Evolutionary conservation across 140 eudicot species (phyloP).

Genomic region (Anethum foeniculum): DNA sequence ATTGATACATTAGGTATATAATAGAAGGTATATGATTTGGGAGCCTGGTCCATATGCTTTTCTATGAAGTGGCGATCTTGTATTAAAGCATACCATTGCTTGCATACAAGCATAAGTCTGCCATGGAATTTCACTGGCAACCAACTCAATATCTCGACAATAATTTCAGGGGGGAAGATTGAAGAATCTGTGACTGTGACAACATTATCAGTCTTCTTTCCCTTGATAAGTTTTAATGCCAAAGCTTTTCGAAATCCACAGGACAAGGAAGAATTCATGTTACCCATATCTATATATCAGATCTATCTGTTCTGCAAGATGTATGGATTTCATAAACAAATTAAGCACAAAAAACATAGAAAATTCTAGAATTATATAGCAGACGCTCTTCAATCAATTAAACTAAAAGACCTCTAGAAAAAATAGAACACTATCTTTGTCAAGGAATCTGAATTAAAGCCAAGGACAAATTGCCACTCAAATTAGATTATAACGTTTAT

Average conservation of each 20-base stretch:
- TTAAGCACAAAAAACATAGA: neutral
- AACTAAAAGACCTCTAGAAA: too few relatives aligned
- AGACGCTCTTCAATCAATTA: neutral
- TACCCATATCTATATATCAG: neutral
- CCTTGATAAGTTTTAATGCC: neutral
- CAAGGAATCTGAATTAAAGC: neutral
- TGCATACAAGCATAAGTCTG: constrained; percentile 15
- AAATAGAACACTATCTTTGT: neutral
- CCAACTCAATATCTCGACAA: constrained; percentile 21
- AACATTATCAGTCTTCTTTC: neutral
- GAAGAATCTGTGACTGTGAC: constrained; percentile 7
- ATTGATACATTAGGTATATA: neutral
- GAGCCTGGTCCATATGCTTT: neutral
- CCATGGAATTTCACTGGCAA: constrained; percentile 3
- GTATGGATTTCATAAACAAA: neutral
- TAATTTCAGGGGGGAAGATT: constrained; percentile 17
- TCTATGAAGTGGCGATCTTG: constrained; percentile 14
- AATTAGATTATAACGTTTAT: too few relatives aligned
- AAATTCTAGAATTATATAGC: neutral
- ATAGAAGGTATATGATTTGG: too few relatives aligned
- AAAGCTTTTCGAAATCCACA: neutral
- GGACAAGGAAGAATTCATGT: neutral
- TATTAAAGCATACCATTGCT: constrained; percentile 12
- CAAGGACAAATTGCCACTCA: too few relatives aligned
- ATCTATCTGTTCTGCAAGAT: neutral